A percentile compares a stretch with the other conserved stretches of the same genome.
These are phyloP conservation scores for Physcomitrium patens DNA, from an alignment of 225 moss, liverwort and hornwort genomes.

Conservation along the genomic window DNA sequence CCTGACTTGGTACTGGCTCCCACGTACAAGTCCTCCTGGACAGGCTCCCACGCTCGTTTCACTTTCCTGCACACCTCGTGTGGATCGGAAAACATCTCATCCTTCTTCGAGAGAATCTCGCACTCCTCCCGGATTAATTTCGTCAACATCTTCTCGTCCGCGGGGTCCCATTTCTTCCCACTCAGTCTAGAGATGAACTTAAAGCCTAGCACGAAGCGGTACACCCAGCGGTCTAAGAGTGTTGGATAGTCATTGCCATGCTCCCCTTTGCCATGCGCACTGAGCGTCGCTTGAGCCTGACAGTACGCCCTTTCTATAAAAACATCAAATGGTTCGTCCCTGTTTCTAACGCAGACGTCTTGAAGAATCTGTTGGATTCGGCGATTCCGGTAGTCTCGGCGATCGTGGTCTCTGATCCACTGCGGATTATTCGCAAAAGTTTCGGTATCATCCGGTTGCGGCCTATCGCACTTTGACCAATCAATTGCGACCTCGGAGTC, in stretches of 20 bases:
- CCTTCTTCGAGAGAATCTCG: slow-evolving; percentile 45
- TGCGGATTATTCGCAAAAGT: slow-evolving; percentile 39
- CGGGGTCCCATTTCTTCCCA: slow-evolving; percentile 43
- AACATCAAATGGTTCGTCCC: slow-evolving; percentile 43
- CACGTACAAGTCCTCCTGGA: slow-evolving; percentile 21
- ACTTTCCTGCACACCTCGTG: slow-evolving; percentile 31
- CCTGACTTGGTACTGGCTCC: no score
- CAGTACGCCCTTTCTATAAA: slow-evolving; percentile 48
- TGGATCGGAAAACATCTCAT: slow-evolving; percentile 43
- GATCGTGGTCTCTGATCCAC: slow-evolving; percentile 50
- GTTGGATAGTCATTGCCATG: slow-evolving; percentile 38
- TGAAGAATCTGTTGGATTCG: slow-evolving; percentile 43
- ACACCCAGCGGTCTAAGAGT: slow-evolving; percentile 44
- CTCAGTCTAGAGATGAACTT: slow-evolving; percentile 42
- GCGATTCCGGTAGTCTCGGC: slow-evolving; percentile 40
- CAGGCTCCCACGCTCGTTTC: slow-evolving; percentile 51
- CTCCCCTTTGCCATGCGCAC: slow-evolving; percentile 30
- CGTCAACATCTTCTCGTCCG: slow-evolving; percentile 37
- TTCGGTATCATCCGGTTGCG: slow-evolving; percentile 37
- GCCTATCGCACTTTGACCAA: slow-evolving; percentile 40
- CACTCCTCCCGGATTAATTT: slow-evolving; percentile 56
- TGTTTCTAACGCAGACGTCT: slow-evolving; percentile 28
- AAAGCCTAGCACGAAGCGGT: slow-evolving; percentile 47
- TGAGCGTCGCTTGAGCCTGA: slow-evolving; percentile 34
- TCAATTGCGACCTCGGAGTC: slow-evolving; percentile 36